These are phyloP conservation scores for Epichloe coenophiala DNA, from an alignment of 2,329 filamentous ascomycete species.

Conservation along the genomic window DNA sequence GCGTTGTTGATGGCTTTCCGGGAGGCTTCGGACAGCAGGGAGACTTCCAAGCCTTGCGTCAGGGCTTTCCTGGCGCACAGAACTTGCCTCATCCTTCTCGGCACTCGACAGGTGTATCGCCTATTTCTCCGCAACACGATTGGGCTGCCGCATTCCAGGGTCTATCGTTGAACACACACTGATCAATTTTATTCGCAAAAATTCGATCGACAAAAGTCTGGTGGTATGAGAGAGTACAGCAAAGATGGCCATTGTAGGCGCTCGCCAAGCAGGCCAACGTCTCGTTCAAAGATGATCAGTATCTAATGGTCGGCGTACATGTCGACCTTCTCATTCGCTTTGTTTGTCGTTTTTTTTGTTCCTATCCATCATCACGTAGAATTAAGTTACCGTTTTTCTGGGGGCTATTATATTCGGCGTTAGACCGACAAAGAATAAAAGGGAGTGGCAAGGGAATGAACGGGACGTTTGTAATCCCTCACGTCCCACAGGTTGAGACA, in stretches of 20 bases:
- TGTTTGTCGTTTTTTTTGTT: background rate
- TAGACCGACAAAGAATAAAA: constrained; percentile 1
- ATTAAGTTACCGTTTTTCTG: constrained; percentile 3
- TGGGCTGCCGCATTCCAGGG: constrained; percentile 56
- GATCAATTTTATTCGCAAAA: constrained; percentile 7
- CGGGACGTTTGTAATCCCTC: constrained; percentile 12
- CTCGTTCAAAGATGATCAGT: background rate
- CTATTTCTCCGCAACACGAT: constrained; percentile 36
- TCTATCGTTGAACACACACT: constrained; percentile 55
- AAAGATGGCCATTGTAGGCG: background rate
- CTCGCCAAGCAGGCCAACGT: background rate
- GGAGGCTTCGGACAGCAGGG: constrained; percentile 21
- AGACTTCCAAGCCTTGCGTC: constrained; percentile 34
- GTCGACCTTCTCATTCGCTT: background rate
- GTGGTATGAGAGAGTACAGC: background rate
- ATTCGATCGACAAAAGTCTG: background rate
- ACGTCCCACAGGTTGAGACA: constrained; percentile 19
- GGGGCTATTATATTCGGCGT: background rate
- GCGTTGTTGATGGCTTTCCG: constrained; percentile 17
- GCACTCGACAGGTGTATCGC: constrained; percentile 25
- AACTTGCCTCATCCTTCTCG: constrained; percentile 20
- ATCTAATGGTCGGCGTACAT: background rate
- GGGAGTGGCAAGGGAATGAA: constrained; percentile 7
- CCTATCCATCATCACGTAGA: constrained; percentile 1
- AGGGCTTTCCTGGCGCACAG: constrained; percentile 31